A percentile compares a stretch with the other conserved stretches of the same genome.
Conservation (phyloP, 2,329 filamentous ascomycete species). For the Aspergillus hiratsukae region DNA sequence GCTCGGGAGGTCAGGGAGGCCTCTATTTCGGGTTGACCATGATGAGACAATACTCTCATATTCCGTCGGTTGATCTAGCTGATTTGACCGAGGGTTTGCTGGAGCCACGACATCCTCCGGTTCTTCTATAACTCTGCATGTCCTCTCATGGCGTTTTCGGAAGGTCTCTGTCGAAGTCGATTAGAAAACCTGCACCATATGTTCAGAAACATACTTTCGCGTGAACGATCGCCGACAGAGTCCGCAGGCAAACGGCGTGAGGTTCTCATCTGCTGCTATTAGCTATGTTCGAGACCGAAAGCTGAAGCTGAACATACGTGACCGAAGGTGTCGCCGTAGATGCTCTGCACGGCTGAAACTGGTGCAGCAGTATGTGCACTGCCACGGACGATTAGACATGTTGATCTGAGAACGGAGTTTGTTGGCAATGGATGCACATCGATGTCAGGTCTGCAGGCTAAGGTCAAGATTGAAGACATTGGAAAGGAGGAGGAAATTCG, state of each 20-base stretch:
- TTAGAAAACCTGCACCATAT: neutral
- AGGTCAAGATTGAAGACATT: neutral
- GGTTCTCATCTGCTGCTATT: constrained; percentile 11
- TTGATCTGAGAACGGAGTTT: neutral
- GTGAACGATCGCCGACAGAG: constrained; percentile 16
- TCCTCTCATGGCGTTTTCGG: constrained; percentile 19
- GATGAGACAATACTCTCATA: neutral
- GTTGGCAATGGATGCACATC: neutral
- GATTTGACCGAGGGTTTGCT: neutral
- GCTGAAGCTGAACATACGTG: constrained; percentile 14
- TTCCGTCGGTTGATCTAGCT: neutral
- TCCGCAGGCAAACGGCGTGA: constrained; percentile 13
- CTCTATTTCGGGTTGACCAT: neutral
- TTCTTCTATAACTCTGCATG: constrained; percentile 9
- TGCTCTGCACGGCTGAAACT: constrained; percentile 20
- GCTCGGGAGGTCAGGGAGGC: neutral
- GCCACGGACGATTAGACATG: constrained; percentile 8
- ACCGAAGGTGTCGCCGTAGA: constrained; percentile 16
- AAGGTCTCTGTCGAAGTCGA: constrained; percentile 14
- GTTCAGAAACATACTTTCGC: constrained; percentile 8
- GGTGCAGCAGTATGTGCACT: constrained; percentile 11
- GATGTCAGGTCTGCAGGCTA: neutral
- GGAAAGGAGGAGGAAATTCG: neutral
- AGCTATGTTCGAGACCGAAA: neutral
- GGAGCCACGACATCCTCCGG: neutral